phyloP scores from a whole-genome alignment of 495 filamentous ascomycete species.

The Penicillium bovifimosum region DNA sequence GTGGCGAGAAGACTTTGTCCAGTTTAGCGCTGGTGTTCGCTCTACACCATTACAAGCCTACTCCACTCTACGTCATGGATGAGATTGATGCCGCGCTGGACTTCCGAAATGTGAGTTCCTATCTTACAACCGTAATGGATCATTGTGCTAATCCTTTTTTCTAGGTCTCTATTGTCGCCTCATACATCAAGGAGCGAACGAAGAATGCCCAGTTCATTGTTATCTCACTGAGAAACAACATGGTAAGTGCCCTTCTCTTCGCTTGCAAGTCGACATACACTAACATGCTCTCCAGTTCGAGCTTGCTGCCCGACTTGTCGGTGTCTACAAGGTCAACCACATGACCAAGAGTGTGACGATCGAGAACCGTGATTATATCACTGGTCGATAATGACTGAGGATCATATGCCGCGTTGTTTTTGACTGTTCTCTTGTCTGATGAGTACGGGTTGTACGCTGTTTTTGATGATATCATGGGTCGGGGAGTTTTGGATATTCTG shows the following conservation, averaged over 20 bases:
- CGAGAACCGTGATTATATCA: constrained; percentile 82
- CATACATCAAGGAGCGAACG: constrained; percentile 97
- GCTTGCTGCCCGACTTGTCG: constrained; percentile 84
- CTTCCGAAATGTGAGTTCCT: constrained; percentile 81
- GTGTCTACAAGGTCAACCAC: constrained; percentile 99
- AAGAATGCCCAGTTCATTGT: constrained; percentile 99
- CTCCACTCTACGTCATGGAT: constrained; percentile 98
- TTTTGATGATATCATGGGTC: constrained; percentile 30
- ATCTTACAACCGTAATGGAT: not conserved
- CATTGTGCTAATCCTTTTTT: constrained; percentile 8
- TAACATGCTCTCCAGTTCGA: constrained; percentile 58
- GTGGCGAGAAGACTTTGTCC: constrained; percentile 95
- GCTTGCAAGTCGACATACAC: not conserved
- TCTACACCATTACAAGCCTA: constrained; percentile 96
- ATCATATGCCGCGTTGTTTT: constrained; percentile 10
- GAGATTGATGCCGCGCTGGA: constrained; percentile 98
- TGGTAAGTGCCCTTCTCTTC: constrained; percentile 45
- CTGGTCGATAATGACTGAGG: constrained; percentile 31
- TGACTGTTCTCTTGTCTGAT: constrained; percentile 14
- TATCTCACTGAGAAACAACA: constrained; percentile 96
- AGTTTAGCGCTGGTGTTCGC: constrained; percentile 94
- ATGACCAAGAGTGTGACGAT: constrained; percentile 99
- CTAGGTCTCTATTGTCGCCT: constrained; percentile 96
- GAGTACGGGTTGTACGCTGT: constrained; percentile 14
- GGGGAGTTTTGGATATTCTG: constrained; percentile 17